Percentiles rank a stretch among this genome's conserved stretches.
Conservation (phyloP, 1,284 basidiomycete species). For the Ceratobasidium sp. region DNA sequence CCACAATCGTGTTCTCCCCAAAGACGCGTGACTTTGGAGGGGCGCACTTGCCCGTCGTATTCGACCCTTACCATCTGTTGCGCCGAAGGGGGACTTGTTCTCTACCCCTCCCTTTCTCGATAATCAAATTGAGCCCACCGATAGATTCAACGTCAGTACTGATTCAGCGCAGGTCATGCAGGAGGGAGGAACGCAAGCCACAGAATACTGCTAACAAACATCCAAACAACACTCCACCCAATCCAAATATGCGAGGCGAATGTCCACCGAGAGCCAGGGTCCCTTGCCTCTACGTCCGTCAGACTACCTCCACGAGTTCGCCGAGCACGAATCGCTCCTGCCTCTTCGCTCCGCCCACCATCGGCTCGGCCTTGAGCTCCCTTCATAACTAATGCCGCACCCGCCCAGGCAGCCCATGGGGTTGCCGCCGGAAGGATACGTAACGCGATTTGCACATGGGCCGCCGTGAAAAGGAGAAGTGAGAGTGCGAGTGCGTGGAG, state of each 20-base stretch:
- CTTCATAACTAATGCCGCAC: conserved; percentile 68
- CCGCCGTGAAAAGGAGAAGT: conserved; percentile 75
- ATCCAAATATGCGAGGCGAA: conserved; percentile 61
- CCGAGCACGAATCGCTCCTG: conserved; percentile 9
- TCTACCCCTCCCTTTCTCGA: too few relatives aligned
- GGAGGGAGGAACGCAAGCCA: conserved; percentile 93
- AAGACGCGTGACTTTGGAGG: too few relatives aligned
- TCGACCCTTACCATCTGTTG: too few relatives aligned
- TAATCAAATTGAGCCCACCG: too few relatives aligned
- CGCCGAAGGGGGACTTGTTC: too few relatives aligned
- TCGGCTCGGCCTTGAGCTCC: conserved; percentile 18
- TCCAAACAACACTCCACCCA: conserved; percentile 82
- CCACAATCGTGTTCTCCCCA: too few relatives aligned
- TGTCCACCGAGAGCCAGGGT: conserved; percentile 40
- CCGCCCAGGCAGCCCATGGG: conserved; percentile 88
- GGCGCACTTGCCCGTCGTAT: too few relatives aligned
- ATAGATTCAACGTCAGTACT: too few relatives aligned
- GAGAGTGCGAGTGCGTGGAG: conserved; percentile 73
- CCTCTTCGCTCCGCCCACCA: conserved; percentile 36
- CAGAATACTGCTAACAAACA: conserved; percentile 72
- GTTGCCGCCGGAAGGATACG: conserved; percentile 77
- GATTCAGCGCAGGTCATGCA: too few relatives aligned
- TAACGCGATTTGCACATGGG: conserved; percentile 92
- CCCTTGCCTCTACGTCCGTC: conserved; percentile 45
- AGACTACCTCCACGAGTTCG: background rate